phyloP scores from a whole-genome alignment of 306 rosid species.

The Fragaria vesca region DNA sequence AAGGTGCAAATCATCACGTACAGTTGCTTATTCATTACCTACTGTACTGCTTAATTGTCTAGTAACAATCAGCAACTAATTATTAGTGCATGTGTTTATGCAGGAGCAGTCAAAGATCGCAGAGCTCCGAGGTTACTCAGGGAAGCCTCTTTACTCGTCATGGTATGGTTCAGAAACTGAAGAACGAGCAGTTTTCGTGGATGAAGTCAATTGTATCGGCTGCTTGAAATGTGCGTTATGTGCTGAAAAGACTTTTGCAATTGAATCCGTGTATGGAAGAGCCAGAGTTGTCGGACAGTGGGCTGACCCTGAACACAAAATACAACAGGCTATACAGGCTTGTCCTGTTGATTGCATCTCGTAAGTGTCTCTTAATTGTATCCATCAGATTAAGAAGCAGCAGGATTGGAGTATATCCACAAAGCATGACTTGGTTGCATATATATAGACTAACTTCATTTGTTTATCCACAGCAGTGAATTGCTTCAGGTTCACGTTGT shows the following conservation, averaged over 20 bases:
- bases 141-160: constrained; percentile 76
- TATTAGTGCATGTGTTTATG: background rate
- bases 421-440: too few relatives aligned
- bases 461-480: background rate
- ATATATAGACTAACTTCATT: too few relatives aligned
- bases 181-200: constrained; percentile 82
- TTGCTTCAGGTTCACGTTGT: background rate
- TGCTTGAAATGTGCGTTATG: constrained; percentile 90
- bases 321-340: constrained; percentile 65
- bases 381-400: background rate
- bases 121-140: constrained; percentile 78
- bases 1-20: constrained; percentile 37
- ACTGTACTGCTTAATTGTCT: background rate
- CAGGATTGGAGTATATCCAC: background rate
- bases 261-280: constrained; percentile 87
- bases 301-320: constrained; percentile 80
- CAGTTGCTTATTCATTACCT: background rate
- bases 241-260: constrained; percentile 87
- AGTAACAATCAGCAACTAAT: background rate
- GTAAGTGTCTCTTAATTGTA: constrained; percentile 45
- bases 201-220: constrained; percentile 84
- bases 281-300: constrained; percentile 95
- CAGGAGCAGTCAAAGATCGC: constrained; percentile 83
- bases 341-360: constrained; percentile 98
- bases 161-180: constrained; percentile 78